Conservation (phyloP, 2,329 filamentous ascomycete genomes). For the Curvularia eragrostidis region DNA sequence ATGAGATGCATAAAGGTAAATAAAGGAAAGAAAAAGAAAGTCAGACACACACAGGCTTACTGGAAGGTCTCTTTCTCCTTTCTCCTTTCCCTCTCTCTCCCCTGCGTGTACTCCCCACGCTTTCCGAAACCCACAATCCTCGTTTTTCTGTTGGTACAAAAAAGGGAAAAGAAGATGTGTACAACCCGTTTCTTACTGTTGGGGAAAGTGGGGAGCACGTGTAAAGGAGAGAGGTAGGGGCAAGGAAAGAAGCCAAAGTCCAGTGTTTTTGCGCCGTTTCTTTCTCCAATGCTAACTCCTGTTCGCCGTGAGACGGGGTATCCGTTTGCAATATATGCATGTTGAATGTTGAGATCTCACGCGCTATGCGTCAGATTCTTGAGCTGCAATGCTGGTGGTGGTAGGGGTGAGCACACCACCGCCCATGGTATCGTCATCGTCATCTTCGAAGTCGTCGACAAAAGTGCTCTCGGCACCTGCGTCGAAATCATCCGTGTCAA, state of each 20-base stretch:
- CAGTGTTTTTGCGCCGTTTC: not conserved
- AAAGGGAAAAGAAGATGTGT: too few relatives aligned
- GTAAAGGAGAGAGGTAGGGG: too few relatives aligned
- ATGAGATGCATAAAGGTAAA: not conserved
- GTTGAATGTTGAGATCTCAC: not conserved
- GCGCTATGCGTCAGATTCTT: not conserved
- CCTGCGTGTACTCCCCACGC: too few relatives aligned
- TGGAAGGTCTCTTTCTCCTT: too few relatives aligned
- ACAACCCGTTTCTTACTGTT: too few relatives aligned
- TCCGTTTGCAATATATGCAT: not conserved
- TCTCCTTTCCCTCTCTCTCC: not conserved
- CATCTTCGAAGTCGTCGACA: constrained; percentile 35
- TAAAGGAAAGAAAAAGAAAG: not conserved
- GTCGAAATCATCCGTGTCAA: constrained; percentile 38
- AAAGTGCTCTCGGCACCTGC: constrained; percentile 33
- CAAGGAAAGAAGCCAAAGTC: too few relatives aligned
- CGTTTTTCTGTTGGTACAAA: not conserved
- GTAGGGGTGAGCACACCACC: constrained; percentile 30
- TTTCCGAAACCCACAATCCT: too few relatives aligned
- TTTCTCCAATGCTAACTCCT: not conserved
- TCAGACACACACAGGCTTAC: too few relatives aligned
- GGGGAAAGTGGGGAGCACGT: too few relatives aligned
- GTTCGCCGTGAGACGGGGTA: not conserved
- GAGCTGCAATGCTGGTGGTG: constrained; percentile 11
- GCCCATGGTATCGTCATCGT: constrained; percentile 15